phyloP scores from a whole-genome alignment of 306 rosid genomes.

The Cicer yamashitae region DNA sequence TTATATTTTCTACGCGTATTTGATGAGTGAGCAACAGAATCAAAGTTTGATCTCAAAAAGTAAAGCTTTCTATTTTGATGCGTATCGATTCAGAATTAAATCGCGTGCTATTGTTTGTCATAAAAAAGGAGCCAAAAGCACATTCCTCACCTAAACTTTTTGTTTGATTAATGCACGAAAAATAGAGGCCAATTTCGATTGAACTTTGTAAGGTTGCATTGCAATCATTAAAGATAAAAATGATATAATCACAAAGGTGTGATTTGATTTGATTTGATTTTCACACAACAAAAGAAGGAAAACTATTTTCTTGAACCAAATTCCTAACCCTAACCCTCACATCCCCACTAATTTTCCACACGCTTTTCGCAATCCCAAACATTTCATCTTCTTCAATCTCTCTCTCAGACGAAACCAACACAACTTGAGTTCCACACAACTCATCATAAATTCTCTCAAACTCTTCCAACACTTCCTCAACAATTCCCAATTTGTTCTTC shows the following conservation, averaged over 20 bases:
- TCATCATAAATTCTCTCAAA: constrained; percentile 74
- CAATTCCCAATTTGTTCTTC: constrained; percentile 60
- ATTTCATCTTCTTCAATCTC: constrained; percentile 55
- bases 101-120: too few relatives aligned
- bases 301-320: constrained; percentile 44
- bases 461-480: constrained; percentile 63
- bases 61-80: neutral
- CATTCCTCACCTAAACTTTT: too few relatives aligned
- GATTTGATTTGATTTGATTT: neutral
- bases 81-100: too few relatives aligned
- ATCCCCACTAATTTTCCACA: constrained; percentile 59
- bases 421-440: constrained; percentile 64
- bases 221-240: neutral
- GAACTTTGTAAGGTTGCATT: neutral
- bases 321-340: constrained; percentile 61
- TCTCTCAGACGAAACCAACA: constrained; percentile 56
- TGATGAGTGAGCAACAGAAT: neutral
- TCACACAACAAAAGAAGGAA: constrained; percentile 45
- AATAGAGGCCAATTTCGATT: neutral
- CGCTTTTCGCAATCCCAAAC: constrained; percentile 59
- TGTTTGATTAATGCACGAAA: neutral
- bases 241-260: neutral
- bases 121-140: too few relatives aligned
- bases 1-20: neutral
- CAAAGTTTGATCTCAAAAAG: too few relatives aligned